Percentiles rank a stretch among this genome's conserved stretches.
Conservation (phyloP, 139 green algal genomes). For the Chlamydomonas sp. region DNA sequence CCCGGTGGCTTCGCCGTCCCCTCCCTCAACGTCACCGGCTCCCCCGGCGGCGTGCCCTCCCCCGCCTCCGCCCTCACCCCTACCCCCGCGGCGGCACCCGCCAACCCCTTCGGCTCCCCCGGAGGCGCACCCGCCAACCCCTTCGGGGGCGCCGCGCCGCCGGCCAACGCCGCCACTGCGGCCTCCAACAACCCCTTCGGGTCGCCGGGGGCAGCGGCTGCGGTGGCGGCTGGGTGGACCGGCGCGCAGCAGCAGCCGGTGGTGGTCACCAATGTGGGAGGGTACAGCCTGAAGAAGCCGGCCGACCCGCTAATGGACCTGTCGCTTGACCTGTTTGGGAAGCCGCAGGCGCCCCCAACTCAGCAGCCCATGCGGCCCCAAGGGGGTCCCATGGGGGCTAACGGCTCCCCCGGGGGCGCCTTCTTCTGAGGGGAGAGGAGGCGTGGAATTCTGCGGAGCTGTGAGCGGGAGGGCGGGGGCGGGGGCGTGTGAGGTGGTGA, state of each 20-base stretch:
- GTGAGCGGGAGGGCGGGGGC: neutral
- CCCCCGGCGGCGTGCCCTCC: neutral
- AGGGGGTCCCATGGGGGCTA: neutral
- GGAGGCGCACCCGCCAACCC: constrained; percentile 22
- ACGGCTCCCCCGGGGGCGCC: constrained; percentile 12
- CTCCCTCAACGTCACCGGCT: constrained; percentile 18
- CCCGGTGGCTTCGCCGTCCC: neutral
- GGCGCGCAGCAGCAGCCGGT: neutral
- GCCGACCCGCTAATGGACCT: constrained; percentile 35
- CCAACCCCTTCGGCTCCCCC: constrained; percentile 22
- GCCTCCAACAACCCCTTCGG: constrained; percentile 20
- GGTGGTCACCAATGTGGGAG: neutral
- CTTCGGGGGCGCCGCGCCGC: neutral
- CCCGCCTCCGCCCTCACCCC: neutral
- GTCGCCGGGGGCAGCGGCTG: neutral
- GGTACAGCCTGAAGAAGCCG: constrained; percentile 35
- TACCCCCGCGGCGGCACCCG: neutral
- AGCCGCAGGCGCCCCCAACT: constrained; percentile 23
- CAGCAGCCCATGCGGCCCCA: constrained; percentile 38
- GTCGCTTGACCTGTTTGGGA: constrained; percentile 36
- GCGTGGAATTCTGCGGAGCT: neutral
- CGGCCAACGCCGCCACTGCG: neutral
- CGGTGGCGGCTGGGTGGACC: neutral
- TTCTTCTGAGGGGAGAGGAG: neutral
- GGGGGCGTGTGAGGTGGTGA: too few species aligned